Base-by-base conservation (phyloP, 139 green algal species). In the Pseudopediastrum boryanum region DNA sequence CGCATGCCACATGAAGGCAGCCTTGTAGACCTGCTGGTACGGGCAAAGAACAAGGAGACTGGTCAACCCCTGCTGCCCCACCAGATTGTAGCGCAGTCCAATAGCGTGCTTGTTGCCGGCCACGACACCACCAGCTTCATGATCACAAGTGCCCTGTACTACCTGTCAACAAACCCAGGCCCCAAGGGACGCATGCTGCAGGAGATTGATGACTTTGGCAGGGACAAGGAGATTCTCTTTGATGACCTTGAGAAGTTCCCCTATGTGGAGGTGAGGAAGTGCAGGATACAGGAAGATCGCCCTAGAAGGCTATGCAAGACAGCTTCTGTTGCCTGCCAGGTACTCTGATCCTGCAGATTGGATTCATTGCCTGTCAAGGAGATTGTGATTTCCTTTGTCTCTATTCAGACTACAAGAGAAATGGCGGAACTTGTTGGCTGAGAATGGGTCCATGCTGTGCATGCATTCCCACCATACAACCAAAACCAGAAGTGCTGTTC, bases 81-180 rank as follows among this genome's bases (percentile, higher is more conserved):
- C 12, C 76, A 89, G 56, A 82, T 89, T 38, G 84, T 80, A n/a
- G 65, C 77, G 19, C 84, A 80, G 74, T 59, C 61, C 3, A 86
- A 86, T 69, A 83, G 75, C 48, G 80, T 89, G 35, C 74, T 88
- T 29, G 62, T 90, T 59, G 85, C 85, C 9, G 85, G 85, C 31
- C 86, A 88, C 66, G 85, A 90, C 54, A 90, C 85, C 19, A 90
- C 83, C 33, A 80, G 71, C 69, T 83, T 84, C 38, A 83, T 79
- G 41, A 58, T 90, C 2, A 66, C 66, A 3, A 87, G 78, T 35
- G 58, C 80, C 0, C 63, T 90, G 4, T 88, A 87, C 81, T 69
- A 77, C 50, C 42, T 90, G 23, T 65, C 85, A 0, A 29, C 68
- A 2, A 66, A 86, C 63, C 77, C 77, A 0, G 54, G 76, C 23